These are phyloP conservation scores for Kazachstania sp. DNA, from an alignment of 1,139 yeast species.

Conservation along the genomic window DNA sequence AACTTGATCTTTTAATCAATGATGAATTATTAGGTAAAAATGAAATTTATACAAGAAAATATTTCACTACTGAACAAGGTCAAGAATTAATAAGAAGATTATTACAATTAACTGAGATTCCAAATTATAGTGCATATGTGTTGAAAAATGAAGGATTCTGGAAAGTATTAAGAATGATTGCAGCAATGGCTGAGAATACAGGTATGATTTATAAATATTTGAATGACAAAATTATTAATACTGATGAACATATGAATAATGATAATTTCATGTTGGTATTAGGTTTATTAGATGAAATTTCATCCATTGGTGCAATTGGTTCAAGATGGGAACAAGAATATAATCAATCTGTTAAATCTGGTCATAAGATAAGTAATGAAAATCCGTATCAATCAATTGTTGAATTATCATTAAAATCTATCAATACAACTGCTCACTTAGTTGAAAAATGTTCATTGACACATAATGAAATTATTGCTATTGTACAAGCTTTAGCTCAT, in stretches of 20 bases:
- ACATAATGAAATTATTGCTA: constrained; percentile 40
- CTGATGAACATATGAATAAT: constrained; percentile 35
- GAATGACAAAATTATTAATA: constrained; percentile 35
- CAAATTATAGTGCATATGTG: constrained; percentile 38
- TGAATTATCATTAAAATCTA: constrained; percentile 51
- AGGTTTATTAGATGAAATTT: constrained; percentile 70
- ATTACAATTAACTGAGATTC: constrained; percentile 43
- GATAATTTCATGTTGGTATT: constrained; percentile 48
- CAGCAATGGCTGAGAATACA: constrained; percentile 48
- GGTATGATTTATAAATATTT: constrained; percentile 43
- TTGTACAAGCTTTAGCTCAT: constrained; percentile 72
- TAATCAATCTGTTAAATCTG: constrained; percentile 37
- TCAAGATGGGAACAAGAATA: constrained; percentile 65
- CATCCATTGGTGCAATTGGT: constrained; percentile 75
- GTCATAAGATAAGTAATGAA: constrained; percentile 38
- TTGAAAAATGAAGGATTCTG: constrained; percentile 51
- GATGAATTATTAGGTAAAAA: constrained; percentile 22
- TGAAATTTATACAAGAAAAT: constrained; percentile 28
- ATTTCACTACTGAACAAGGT: constrained; percentile 35
- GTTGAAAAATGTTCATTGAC: constrained; percentile 25
- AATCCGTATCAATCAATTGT: constrained; percentile 48
- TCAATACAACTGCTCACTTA: constrained; percentile 49
- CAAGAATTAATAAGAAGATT: constrained; percentile 46
- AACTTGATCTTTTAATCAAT: constrained; percentile 12
- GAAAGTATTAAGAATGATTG: constrained; percentile 51